These are phyloP conservation scores for Croton setiger DNA, from an alignment of 441 rosid species.

Conservation along the genomic window DNA sequence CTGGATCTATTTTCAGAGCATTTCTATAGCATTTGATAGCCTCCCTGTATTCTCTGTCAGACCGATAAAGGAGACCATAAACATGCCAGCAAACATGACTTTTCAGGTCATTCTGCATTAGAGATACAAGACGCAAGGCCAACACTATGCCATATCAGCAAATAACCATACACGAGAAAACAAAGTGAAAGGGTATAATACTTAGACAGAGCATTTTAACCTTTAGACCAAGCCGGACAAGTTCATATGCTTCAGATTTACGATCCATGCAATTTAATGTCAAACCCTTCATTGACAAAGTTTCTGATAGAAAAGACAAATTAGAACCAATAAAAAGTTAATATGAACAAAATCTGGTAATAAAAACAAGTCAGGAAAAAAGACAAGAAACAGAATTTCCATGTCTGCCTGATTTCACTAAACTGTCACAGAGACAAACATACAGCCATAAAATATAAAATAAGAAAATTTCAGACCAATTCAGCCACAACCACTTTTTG, in stretches of 20 bases:
- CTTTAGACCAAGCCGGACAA: conserved; percentile 95
- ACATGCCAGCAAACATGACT: conserved; percentile 99
- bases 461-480: background rate
- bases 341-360: background rate
- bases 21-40: conserved; percentile 98
- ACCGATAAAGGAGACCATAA: conserved; percentile 97
- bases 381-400: background rate
- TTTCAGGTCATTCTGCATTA: conserved; percentile 92
- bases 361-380: background rate
- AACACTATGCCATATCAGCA: conserved; percentile 10
- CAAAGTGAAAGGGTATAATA: conserved; percentile 6
- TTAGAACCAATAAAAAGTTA: conserved; percentile 2
- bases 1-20: conserved; percentile 96
- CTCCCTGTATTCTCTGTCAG: conserved; percentile 99
- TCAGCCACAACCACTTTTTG: background rate
- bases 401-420: background rate
- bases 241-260: conserved; percentile 96
- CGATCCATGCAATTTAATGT: conserved; percentile 99
- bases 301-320: conserved; percentile 53
- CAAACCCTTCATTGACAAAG: conserved; percentile 98
- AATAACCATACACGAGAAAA: conserved; percentile 11
- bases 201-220: conserved; percentile 36
- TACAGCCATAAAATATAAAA: background rate
- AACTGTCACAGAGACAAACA: background rate
- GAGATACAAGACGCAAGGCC: conserved; percentile 20